Evolutionary conservation across 345 rosid species (phyloP), one percentile per base, ranked within the genome.

Genomic region (Populus deltoides): DNA sequence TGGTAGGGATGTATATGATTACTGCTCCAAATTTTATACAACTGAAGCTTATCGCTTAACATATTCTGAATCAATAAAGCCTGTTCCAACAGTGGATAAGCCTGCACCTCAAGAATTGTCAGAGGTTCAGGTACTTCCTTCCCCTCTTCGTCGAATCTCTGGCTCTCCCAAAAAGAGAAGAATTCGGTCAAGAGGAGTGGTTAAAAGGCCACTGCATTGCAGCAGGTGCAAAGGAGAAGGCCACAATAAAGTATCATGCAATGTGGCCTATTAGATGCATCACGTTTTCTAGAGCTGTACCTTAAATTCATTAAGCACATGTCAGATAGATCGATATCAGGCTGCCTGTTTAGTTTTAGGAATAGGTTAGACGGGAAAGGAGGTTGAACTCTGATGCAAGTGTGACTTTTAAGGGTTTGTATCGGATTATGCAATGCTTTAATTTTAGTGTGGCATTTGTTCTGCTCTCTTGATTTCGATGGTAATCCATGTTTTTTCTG

Each of bases 181-280:
- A 77, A 77, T 65, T 57, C 67, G 80, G 29, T 66, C 68, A 38
- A 81, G 62, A 43, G 80, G 83, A 45, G 51, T 20, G 45, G 38
- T 81, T 33, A 81, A 72, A 72, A 73, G 83, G 67, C 83, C 83
- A 49, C 43, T 81, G 39, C 83, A 57, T 66, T 81, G 83, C 80
- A 81, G 80, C 80, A 81, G 38, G 74, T 81, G 83, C 73, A 73
- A 81, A 77, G 83, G 83, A 43, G 70, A 31, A 39, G 83, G 83
- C 20, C 83, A 81, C 71, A 81, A 81, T 47, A 76, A 77, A 77
- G 74, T 65, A 57, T 76, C 80, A 31, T 81, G 83, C 74, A 81
- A 53, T 77, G 78, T 77, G 25, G 74, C 53, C 75, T 75, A 83
- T 7, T 84, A 80, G 78, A 39, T 29, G 76, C 68, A 16, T 25